phyloP scores from a whole-genome alignment of 495 filamentous ascomycete species.

The Oidiodendron maius region DNA sequence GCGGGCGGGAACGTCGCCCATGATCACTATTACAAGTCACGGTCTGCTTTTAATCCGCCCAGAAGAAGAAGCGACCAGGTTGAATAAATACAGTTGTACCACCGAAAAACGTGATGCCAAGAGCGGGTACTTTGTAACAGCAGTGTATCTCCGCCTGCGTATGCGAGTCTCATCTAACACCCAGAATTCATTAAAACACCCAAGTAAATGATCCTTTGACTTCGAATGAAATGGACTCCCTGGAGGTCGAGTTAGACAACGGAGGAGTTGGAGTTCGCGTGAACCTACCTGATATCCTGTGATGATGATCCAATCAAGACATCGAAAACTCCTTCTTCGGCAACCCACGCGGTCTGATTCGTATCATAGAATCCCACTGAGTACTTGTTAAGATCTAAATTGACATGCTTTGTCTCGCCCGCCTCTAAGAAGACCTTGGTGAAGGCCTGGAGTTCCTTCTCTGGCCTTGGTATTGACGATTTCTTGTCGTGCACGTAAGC shows the following conservation, averaged over 20 bases:
- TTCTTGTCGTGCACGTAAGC: slow-evolving; percentile 60
- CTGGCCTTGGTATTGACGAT: slow-evolving; percentile 55
- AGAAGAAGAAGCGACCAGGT: no score
- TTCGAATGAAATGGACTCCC: slow-evolving; percentile 43
- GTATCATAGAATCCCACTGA: slow-evolving; percentile 81
- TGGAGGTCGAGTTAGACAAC: slow-evolving; percentile 19
- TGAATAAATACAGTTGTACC: no score
- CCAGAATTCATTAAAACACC: slow-evolving; percentile 24
- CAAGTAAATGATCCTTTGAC: slow-evolving; percentile 54
- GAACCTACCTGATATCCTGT: slow-evolving; percentile 31
- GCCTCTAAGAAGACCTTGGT: slow-evolving; percentile 66
- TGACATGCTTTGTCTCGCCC: slow-evolving; percentile 63
- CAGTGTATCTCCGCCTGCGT: slow-evolving; percentile 5
- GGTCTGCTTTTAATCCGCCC: no score
- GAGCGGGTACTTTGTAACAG: no score
- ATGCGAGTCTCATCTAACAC: slow-evolving; percentile 2
- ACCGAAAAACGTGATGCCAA: no score
- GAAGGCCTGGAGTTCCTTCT: slow-evolving; percentile 76
- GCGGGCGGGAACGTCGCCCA: no score
- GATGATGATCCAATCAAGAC: slow-evolving; percentile 53
- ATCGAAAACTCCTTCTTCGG: slow-evolving; percentile 68
- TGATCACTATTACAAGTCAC: no score
- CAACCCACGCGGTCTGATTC: slow-evolving; percentile 62
- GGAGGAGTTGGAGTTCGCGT: not conserved
- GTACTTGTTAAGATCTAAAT: slow-evolving; percentile 62